These are phyloP conservation scores for Pseudofabraea citricarpa DNA, from an alignment of 2,329 filamentous ascomycete genomes.

Conservation along the genomic window DNA sequence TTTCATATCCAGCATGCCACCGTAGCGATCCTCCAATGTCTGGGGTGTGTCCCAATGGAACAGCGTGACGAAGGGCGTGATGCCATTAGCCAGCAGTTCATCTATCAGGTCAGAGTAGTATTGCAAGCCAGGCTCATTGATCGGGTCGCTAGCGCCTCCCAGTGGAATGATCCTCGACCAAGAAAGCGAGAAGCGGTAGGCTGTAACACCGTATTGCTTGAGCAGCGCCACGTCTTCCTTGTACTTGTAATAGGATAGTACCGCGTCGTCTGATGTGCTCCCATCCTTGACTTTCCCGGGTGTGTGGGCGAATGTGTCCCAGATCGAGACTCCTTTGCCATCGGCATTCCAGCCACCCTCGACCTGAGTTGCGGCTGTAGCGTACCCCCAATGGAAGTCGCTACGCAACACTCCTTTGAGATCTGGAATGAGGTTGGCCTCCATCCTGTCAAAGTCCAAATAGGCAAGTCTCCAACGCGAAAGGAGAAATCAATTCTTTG, in stretches of 20 bases:
- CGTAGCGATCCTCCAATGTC: constrained; percentile 73
- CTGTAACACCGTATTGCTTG: constrained; percentile 64
- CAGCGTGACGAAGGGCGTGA: constrained; percentile 74
- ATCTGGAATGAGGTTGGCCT: too few relatives aligned
- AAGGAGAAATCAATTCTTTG: too few relatives aligned
- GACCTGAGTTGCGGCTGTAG: constrained; percentile 78
- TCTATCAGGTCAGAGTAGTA: constrained; percentile 76
- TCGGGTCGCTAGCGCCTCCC: constrained; percentile 71
- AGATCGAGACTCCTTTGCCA: constrained; percentile 75
- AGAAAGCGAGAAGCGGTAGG: constrained; percentile 78
- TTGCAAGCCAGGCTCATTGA: constrained; percentile 72
- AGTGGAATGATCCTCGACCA: constrained; percentile 80
- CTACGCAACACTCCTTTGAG: constrained; percentile 47
- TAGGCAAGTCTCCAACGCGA: too few relatives aligned
- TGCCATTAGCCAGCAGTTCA: constrained; percentile 68
- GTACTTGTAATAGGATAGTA: constrained; percentile 78
- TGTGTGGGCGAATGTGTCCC: constrained; percentile 77
- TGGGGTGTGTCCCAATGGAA: constrained; percentile 86
- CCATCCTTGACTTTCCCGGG: constrained; percentile 78
- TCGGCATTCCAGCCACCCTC: constrained; percentile 70
- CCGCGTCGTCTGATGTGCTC: constrained; percentile 68
- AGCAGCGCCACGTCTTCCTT: constrained; percentile 71
- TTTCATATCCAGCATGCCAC: constrained; percentile 70
- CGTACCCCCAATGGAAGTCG: constrained; percentile 74
- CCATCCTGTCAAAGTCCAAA: too few relatives aligned